Base-by-base conservation (phyloP, 345 rosid genomes). In the Corchorus olitorius region DNA sequence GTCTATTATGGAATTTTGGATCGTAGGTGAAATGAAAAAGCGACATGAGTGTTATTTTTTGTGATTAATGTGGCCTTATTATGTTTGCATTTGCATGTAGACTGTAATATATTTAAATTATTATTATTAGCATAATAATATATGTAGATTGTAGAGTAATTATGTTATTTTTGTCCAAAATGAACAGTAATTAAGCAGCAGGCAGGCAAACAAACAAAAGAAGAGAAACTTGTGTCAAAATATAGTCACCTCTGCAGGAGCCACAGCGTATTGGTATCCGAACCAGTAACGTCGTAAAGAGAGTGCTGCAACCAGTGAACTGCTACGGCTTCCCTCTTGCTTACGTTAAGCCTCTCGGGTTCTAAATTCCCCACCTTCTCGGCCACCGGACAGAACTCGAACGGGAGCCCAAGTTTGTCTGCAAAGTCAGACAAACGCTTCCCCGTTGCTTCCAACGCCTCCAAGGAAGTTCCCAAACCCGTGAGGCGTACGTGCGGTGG, bases 301-400 rank as follows among this genome's bases (percentile, higher is more conserved):
- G 99, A 96, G 82, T 96, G 99, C 65, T 96, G 99, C 83, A 96
- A 83, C 99, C 97, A 90, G 78, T 96, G 99, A 61, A 96, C 98
- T 59, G 99, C 99, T 3, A 96, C 87, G 35, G 98, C 98, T 81
- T 96, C 99, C 76, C 92, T 89, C 86, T 91, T 92, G 79, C 89
- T 89, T 46, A 93, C 85, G 59, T 90, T 90, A 6, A 96, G 89
- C 75, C 85, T 84, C 74, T 92, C 97, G 0, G 90, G 91, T 20
- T 93, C 94, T 80, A 96, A 77, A 74, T 91, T 93, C 34, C 99
- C 99, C 52, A 89, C 97, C 74, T 89, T 96, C 6, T 91, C 97
- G 5, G 98, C 97, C 50, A 96, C 68, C 37, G 97, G 94, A n/a
- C 84, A 74, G 77, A 93, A 96, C 71, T 96, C 99, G 33, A 96